These are phyloP conservation scores for Argentina anserina DNA, from an alignment of 306 rosid species.

Conservation along the genomic window DNA sequence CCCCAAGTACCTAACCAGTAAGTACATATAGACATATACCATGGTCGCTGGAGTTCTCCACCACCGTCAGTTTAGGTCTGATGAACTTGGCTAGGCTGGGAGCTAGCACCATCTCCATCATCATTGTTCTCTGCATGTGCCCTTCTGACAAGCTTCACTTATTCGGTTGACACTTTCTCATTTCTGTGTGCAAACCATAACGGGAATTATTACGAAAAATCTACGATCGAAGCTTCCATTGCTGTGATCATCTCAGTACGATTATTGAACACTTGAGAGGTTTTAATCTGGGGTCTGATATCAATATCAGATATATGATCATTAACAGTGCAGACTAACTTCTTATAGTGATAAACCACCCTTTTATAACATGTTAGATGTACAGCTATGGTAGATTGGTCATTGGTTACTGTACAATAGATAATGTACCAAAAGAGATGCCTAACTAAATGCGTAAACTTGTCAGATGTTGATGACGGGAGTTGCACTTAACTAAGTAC, in stretches of 20 bases:
- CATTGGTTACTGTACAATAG: too few species aligned
- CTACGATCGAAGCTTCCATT: neutral
- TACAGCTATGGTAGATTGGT: too few species aligned
- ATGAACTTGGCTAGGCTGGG: neutral
- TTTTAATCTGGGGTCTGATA: neutral
- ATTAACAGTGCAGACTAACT: too few species aligned
- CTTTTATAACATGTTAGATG: too few species aligned
- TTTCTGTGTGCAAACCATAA: neutral
- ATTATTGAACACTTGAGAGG: neutral
- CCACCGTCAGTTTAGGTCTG: neutral
- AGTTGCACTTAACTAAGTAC: neutral
- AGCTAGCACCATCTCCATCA: slow-evolving; percentile 7
- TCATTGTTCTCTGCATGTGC: neutral
- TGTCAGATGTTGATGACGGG: neutral
- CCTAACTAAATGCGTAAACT: neutral
- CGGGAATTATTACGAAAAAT: neutral
- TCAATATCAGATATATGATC: neutral
- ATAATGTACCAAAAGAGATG: neutral
- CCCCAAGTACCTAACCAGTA: neutral
- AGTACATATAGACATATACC: neutral
- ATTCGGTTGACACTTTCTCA: neutral
- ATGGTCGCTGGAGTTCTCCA: neutral
- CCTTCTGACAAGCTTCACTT: slow-evolving; percentile 3
- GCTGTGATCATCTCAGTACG: neutral
- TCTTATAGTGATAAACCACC: too few species aligned